These are phyloP conservation scores for Penicillium paxilli DNA, from an alignment of 495 filamentous ascomycete species.

Conservation along the genomic window DNA sequence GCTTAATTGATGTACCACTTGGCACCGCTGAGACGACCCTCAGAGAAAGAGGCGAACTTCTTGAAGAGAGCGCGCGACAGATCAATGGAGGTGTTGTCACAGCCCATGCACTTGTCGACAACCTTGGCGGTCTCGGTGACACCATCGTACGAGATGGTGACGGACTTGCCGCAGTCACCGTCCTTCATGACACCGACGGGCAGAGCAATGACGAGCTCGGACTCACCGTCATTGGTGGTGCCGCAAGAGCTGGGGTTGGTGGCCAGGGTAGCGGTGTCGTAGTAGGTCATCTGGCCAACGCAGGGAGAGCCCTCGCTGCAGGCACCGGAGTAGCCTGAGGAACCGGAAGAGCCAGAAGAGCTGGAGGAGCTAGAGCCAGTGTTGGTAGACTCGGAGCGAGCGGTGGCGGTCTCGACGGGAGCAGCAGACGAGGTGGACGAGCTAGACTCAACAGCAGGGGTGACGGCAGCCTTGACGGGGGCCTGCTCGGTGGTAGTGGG, in stretches of 20 bases:
- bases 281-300: constrained; percentile 46
- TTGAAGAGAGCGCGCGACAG: constrained; percentile 46
- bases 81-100: constrained; percentile 47
- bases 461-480: constrained; percentile 5
- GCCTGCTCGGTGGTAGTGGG: constrained; percentile 10
- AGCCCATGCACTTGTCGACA: constrained; percentile 77
- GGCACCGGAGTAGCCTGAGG: constrained; percentile 31
- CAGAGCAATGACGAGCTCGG: constrained; percentile 47
- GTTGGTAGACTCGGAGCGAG: constrained; percentile 8
- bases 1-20: constrained; percentile 39
- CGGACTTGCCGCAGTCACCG: constrained; percentile 64
- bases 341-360: too few relatives aligned
- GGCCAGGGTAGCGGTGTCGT: constrained; percentile 41
- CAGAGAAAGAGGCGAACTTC: constrained; percentile 26
- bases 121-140: constrained; percentile 56
- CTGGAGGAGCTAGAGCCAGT: constrained; percentile 16
- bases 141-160: constrained; percentile 60
- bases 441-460: constrained; percentile 7
- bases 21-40: constrained; percentile 33
- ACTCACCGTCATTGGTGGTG: constrained; percentile 39
- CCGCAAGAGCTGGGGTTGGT: constrained; percentile 47
- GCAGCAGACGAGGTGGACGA: constrained; percentile 16
- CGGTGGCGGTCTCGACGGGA: constrained; percentile 7
- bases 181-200: constrained; percentile 55
- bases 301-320: constrained; percentile 39